These are phyloP conservation scores for Fibroporia radiculosa DNA, from an alignment of 768 basidiomycete species.

Conservation along the genomic window DNA sequence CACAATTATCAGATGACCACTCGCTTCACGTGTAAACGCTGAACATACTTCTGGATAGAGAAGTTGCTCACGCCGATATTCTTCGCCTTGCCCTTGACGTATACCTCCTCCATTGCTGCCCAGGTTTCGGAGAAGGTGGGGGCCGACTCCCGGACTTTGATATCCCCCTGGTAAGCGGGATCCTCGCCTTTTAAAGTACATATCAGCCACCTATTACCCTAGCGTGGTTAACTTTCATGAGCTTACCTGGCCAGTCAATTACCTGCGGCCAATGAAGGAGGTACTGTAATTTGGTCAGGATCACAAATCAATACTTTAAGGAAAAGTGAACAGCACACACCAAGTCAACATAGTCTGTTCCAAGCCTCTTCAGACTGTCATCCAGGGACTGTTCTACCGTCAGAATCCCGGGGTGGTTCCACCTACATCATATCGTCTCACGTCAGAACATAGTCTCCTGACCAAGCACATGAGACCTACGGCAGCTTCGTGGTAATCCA, in stretches of 20 bases:
- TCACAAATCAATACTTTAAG: not conserved
- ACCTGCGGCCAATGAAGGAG: slow-evolving; percentile 45
- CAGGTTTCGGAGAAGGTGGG: slow-evolving; percentile 34
- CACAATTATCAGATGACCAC: not conserved
- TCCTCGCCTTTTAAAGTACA: slow-evolving; percentile 16
- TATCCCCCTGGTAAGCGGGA: slow-evolving; percentile 25
- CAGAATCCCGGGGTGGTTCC: slow-evolving; percentile 26
- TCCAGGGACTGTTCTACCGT: slow-evolving; percentile 22
- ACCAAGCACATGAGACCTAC: slow-evolving; percentile 4
- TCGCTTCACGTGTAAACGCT: too few relatives aligned
- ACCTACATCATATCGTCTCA: slow-evolving; percentile 14
- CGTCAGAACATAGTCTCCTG: not conserved
- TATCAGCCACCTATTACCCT: not conserved
- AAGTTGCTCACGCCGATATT: slow-evolving; percentile 58
- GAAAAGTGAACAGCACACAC: not conserved
- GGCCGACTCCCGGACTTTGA: slow-evolving; percentile 21
- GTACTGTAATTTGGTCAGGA: slow-evolving; percentile 32
- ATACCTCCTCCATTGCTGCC: slow-evolving; percentile 44
- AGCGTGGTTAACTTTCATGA: not conserved
- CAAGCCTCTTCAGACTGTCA: slow-evolving; percentile 20
- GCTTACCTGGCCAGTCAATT: slow-evolving; percentile 7
- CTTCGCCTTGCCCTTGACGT: slow-evolving; percentile 36
- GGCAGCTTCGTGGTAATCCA: slow-evolving; percentile 59
- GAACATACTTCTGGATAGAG: slow-evolving; percentile 42
- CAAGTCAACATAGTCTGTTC: slow-evolving; percentile 13